These are phyloP conservation scores for Schizochytrium sp. DNA, from an alignment of 108 stramenopile species.

Conservation along the genomic window DNA sequence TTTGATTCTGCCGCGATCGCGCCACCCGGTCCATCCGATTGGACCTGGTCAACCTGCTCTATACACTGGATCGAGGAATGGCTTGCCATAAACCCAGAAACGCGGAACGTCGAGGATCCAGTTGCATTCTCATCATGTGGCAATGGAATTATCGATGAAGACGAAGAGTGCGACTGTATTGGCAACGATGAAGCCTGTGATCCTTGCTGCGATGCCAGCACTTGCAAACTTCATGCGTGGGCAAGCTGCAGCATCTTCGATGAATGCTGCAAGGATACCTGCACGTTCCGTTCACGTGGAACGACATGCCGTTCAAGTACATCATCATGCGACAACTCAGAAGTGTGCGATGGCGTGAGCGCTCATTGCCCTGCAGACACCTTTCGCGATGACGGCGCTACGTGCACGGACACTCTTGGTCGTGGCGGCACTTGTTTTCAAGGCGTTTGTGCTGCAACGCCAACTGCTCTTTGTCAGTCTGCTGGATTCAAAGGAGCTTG, in stretches of 20 bases:
- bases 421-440: background rate
- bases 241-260: background rate
- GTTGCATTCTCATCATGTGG: background rate
- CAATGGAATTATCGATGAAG: background rate
- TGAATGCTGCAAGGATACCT: background rate
- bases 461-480: background rate
- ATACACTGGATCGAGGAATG: background rate
- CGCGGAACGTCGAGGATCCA: background rate
- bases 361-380: background rate
- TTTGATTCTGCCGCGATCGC: too few relatives aligned
- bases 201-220: background rate
- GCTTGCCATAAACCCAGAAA: background rate
- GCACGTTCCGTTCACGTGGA: background rate
- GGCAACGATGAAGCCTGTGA: background rate
- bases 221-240: background rate
- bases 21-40: too few relatives aligned
- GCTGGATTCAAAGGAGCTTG: background rate
- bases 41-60: background rate
- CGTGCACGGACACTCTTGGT: background rate
- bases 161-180: background rate
- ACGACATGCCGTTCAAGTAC: background rate
- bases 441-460: background rate
- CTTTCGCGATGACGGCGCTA: background rate
- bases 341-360: background rate
- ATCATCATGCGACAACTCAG: background rate